phyloP scores from a whole-genome alignment of 257 asterid species.

The Plectranthus barbatus region DNA sequence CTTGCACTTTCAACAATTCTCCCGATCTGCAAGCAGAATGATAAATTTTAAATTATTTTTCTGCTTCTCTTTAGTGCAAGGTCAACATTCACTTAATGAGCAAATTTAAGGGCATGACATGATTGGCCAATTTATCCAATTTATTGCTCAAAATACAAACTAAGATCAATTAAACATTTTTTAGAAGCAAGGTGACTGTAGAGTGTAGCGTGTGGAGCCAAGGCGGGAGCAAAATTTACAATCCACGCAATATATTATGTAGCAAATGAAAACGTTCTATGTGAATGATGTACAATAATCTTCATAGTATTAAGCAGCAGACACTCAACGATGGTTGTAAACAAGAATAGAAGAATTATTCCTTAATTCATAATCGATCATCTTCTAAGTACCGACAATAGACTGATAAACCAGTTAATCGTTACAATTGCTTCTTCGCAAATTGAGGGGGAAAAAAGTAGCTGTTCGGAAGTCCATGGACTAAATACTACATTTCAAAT shows the following conservation, averaged over 20 bases:
- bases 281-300: neutral
- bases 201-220: neutral
- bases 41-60: conserved; percentile 1
- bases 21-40: conserved; percentile 53
- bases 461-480: neutral
- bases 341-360: neutral
- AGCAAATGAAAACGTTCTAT: neutral
- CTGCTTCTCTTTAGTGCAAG: neutral
- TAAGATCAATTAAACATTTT: neutral
- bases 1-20: conserved; percentile 55
- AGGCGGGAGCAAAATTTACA: neutral
- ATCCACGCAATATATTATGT: neutral
- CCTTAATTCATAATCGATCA: neutral
- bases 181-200: neutral
- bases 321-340: neutral
- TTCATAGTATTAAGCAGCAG: neutral
- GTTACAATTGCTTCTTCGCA: neutral
- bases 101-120: neutral
- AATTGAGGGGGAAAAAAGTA: neutral
- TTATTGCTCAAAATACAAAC: neutral
- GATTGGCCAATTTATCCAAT: neutral
- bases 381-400: neutral
- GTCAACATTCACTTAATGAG: conserved; percentile 3
- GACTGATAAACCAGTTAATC: neutral
- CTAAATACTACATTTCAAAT: neutral